Evolutionary conservation across 129 eudicot genomes (phyloP).

Genomic region (Kitagawia praeruptora): DNA sequence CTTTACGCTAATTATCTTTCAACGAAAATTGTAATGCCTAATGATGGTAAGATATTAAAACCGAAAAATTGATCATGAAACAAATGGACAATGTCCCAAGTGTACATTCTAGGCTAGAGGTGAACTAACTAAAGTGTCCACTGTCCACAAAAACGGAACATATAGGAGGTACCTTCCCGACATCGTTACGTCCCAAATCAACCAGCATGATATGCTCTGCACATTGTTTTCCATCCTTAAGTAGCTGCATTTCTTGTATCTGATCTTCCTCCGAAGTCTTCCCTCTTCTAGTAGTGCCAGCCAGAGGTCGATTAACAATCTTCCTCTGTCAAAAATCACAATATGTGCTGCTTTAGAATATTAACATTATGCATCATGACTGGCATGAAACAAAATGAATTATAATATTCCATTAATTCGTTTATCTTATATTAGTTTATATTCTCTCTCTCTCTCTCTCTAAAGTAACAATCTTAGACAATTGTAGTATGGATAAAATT

Average conservation of each 20-base stretch:
- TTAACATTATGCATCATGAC: neutral
- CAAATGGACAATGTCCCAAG: neutral
- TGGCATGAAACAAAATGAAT: neutral
- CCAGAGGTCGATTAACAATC: slow-evolving; percentile 68
- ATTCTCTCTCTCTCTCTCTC: neutral
- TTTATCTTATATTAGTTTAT: neutral
- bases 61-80: neutral
- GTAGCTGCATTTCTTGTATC: slow-evolving; percentile 31
- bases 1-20: neutral
- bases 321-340: slow-evolving; percentile 37
- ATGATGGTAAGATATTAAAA: neutral
- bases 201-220: slow-evolving; percentile 84
- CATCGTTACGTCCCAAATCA: slow-evolving; percentile 78
- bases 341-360: neutral
- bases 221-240: slow-evolving; percentile 59
- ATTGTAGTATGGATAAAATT: neutral
- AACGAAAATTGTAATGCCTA: neutral
- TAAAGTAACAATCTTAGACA: neutral
- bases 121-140: neutral
- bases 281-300: slow-evolving; percentile 83
- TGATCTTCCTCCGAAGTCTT: slow-evolving; percentile 52
- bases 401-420: neutral
- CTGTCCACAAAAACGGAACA: neutral
- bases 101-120: neutral
- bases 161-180: slow-evolving; percentile 53